phyloP scores from a whole-genome alignment of 495 filamentous ascomycete species.

The Trichocladium antarcticum region DNA sequence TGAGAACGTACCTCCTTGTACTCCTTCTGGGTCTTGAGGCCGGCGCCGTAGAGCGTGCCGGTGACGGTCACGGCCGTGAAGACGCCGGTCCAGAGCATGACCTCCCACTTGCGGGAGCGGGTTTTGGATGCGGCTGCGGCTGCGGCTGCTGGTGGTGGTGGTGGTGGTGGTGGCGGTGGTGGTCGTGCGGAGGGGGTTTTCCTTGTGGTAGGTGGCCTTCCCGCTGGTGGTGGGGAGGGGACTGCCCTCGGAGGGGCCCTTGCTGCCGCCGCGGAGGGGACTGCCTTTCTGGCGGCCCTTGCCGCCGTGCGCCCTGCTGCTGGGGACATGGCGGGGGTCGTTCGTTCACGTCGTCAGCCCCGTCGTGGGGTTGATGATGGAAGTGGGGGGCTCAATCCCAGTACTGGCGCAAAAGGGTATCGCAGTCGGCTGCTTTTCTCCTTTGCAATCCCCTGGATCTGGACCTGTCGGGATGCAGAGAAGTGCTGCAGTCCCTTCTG shows the following conservation, averaged over 20 bases:
- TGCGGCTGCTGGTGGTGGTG: slow-evolving; percentile 3
- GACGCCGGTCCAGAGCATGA: slow-evolving; percentile 33
- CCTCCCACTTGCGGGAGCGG: slow-evolving; percentile 22
- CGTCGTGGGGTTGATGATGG: not conserved
- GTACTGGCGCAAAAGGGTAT: not conserved
- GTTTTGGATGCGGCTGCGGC: slow-evolving; percentile 1
- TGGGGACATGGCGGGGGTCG: not conserved
- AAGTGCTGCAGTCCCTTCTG: not conserved
- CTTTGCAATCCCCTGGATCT: not conserved
- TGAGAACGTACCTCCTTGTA: slow-evolving; percentile 19
- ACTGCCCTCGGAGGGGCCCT: too few relatives aligned
- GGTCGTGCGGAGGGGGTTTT: not conserved
- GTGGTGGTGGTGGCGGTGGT: not conserved
- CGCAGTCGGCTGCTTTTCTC: not conserved
- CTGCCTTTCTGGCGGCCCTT: not conserved
- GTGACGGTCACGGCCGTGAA: slow-evolving; percentile 40
- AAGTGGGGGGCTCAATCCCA: not conserved
- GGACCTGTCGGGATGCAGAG: too few relatives aligned
- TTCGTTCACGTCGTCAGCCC: too few relatives aligned
- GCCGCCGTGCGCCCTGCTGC: not conserved
- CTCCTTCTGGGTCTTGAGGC: slow-evolving; percentile 45
- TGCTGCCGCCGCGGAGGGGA: not conserved
- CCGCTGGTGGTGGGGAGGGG: not conserved
- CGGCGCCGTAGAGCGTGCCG: slow-evolving; percentile 46
- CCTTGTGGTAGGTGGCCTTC: not conserved